phyloP scores from a whole-genome alignment of 2,329 filamentous ascomycete species.

The Exserohilum turcica region DNA sequence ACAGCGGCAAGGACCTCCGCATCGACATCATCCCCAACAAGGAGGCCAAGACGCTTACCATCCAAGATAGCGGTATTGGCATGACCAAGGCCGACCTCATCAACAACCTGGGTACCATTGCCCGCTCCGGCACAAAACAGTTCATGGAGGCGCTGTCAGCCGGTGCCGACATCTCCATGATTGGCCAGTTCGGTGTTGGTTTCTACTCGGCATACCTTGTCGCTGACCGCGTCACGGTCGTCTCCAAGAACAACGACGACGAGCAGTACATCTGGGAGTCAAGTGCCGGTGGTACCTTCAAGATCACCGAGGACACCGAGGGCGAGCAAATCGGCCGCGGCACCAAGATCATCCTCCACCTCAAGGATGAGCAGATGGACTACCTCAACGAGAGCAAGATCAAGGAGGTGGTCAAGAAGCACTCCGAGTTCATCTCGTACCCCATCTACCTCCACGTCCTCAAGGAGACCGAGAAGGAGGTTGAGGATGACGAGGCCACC shows the following conservation, averaged over 20 bases:
- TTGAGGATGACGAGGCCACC: conserved; percentile 87
- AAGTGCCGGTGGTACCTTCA: conserved; percentile 95
- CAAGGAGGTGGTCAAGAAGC: conserved; percentile 99
- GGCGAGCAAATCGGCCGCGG: conserved; percentile 90
- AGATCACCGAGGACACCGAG: conserved; percentile 85
- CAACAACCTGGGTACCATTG: conserved; percentile 99
- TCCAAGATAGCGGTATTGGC: conserved; percentile 97
- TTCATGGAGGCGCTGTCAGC: conserved; percentile 99
- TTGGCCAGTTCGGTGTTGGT: conserved; percentile 99
- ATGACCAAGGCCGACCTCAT: conserved; percentile 99
- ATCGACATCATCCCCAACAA: conserved; percentile 99
- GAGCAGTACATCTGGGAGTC: conserved; percentile 99
- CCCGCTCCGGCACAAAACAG: conserved; percentile 98
- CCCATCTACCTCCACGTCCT: conserved; percentile 99
- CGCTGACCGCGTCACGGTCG: conserved; percentile 90
- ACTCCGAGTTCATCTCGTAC: conserved; percentile 99
- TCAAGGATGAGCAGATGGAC: conserved; percentile 99
- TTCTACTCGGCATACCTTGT: conserved; percentile 99
- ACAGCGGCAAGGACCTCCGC: conserved; percentile 95
- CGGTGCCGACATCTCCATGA: conserved; percentile 99
- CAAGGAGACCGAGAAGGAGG: conserved; percentile 99
- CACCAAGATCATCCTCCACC: conserved; percentile 96
- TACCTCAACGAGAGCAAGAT: conserved; percentile 99
- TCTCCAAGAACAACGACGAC: conserved; percentile 99
- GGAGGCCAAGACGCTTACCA: conserved; percentile 95